A percentile compares a stretch with the other conserved stretches of the same genome.
These are phyloP conservation scores for Ophiostoma triangulosporum DNA, from an alignment of 2,329 filamentous ascomycete genomes.

Conservation along the genomic window DNA sequence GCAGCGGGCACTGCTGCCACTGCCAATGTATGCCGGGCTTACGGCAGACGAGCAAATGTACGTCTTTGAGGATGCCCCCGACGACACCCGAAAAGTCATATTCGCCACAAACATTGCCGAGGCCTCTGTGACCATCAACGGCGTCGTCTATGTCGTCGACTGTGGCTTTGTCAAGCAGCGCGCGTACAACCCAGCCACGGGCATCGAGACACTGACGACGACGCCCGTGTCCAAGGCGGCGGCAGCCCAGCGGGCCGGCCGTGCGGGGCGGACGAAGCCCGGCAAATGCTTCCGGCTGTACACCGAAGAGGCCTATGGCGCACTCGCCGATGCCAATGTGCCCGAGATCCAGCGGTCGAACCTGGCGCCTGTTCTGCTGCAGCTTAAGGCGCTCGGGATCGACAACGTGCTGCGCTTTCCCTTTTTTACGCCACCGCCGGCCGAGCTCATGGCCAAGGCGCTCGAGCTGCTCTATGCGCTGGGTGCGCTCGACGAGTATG, in stretches of 20 bases:
- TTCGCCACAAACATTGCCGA: slow-evolving; percentile 94
- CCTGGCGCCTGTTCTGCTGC: slow-evolving; percentile 73
- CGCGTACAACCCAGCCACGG: slow-evolving; percentile 69
- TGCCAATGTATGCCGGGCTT: slow-evolving; percentile 82
- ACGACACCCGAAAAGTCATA: slow-evolving; percentile 79
- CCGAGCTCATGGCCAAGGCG: slow-evolving; percentile 71
- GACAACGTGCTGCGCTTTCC: slow-evolving; percentile 88
- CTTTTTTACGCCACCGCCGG: slow-evolving; percentile 74
- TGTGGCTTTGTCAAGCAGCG: slow-evolving; percentile 83
- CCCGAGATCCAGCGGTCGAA: slow-evolving; percentile 92
- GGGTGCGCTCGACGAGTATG: slow-evolving; percentile 77
- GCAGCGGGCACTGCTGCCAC: slow-evolving; percentile 40
- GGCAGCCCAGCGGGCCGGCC: slow-evolving; percentile 78
- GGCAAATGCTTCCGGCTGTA: slow-evolving; percentile 94
- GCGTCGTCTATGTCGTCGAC: slow-evolving; percentile 83
- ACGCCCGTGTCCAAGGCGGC: slow-evolving; percentile 81
- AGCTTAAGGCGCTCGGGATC: slow-evolving; percentile 88
- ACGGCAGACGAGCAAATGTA: slow-evolving; percentile 89
- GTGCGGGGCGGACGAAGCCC: slow-evolving; percentile 75
- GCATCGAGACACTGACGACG: slow-evolving; percentile 76
- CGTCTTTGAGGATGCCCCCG: slow-evolving; percentile 72
- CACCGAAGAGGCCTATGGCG: slow-evolving; percentile 56
- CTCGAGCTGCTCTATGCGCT: slow-evolving; percentile 79
- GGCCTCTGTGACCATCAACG: slow-evolving; percentile 87
- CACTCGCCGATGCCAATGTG: slow-evolving; percentile 56